Base-by-base conservation (phyloP, 306 rosid genomes). In the Casuarina equisetifolia region DNA sequence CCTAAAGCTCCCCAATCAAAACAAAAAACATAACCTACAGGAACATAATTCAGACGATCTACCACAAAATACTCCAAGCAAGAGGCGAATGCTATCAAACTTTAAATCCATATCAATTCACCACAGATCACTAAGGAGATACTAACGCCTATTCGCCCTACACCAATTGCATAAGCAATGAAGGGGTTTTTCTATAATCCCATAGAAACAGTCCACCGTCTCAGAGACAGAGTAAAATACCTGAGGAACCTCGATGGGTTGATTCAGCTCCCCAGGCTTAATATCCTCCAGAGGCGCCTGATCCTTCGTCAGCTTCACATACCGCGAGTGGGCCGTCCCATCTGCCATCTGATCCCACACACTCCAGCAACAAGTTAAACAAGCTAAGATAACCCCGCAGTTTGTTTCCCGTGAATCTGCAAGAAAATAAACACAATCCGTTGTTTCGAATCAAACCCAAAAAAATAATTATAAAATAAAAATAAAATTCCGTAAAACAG, bases 241-340 rank as follows among this genome's bases (percentile, higher is more conserved):
- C 97, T 96, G 98, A 82, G 97, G 97, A 84, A 92, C 94, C 15
- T 92, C 91, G 79, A 96, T 85, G 35, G 99, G 99, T 81, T 92
- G 98, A 79, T 92, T 92, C 74, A 96, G 99, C 89, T 96, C 99
- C 32, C 99, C 99, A 15, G 99, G 98, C 53, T 82, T 81, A 68
- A 92, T 92, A 35, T 96, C 99, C 72, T 92, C 91, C 13, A 89
- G 44, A 53, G 94, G 92, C 4, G 75, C 82, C 59, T 92, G 99
- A 82, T 92, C 96, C 75, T 96, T 96, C 1, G 85, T 88, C 78
- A 96, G 78, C 85, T 92, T 96, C 82, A 92, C 99, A 70, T 96
- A 96, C 72, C 90, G 90, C 43, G 98, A 96, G 64, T 86, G 91
- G 19, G 72, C 84, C 25, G 82, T 76, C 53, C 77, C 90, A 48